Evolutionary conservation across 768 basidiomycete species (phyloP), one percentile per base, ranked within the genome.

Genomic region (Clitopilus passeckerianus): DNA sequence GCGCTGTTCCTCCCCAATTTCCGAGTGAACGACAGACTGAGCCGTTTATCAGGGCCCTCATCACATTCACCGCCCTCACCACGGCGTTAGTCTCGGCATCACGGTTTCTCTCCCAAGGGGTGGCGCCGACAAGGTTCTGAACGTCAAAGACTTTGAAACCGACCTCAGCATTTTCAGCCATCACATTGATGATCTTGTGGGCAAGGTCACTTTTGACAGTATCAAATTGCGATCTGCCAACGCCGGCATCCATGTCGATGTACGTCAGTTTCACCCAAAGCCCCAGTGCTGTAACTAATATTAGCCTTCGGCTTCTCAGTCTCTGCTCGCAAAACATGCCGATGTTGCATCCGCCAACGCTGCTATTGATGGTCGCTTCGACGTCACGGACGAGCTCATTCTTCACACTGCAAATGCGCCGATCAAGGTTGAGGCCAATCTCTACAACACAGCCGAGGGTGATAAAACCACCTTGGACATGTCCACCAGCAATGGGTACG

Each of bases 71-170:
- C 54, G 16, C 30, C n/a, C 54, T 10, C 6, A 50, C 10, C 46
- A 50, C 12, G 46, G 22, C 16, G 10, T 9, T 34, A 5, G 10
- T 55, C 30, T 33, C 10, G 15, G 35, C 33, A n/a, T 34, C 33
- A 37, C n/a, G 16, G 24, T 55, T 15, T 55, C 54, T n/a, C 27
- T 37, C 33, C 33, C 33, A 23, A 30, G 54, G 30, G 54, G 35
- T 10, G 54, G 54, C 20, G n/a, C 54, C 30, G 30, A 33, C n/a
- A 34, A 18, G 5, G 54, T 55, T 16, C 64, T 80, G 15, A 57
- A 61, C 2, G 66, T 83, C 24, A 74, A 78, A 56, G 68, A 70
- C 20, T 70, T 85, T 22, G 73, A 77, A 57, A 80, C 80, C 0
- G 63, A 71, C 23, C 59, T 81, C 37, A 77, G 76, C 12, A 69